phyloP scores from a whole-genome alignment of 23 red algal species.

The Gracilaria gracilis region DNA sequence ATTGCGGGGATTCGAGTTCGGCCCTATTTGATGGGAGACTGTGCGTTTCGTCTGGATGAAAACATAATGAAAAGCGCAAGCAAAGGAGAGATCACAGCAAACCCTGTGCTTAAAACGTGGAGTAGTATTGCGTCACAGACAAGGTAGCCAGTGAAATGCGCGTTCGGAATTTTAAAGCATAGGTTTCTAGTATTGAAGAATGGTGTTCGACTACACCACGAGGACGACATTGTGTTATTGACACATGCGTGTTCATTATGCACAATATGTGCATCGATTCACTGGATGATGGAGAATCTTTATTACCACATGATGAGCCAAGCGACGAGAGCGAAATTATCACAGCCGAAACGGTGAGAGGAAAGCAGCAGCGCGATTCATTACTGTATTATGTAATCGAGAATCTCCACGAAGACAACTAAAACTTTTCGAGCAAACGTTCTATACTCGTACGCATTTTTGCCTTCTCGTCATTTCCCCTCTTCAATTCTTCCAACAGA shows the following conservation, averaged over 20 bases:
- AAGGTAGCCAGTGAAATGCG: neutral
- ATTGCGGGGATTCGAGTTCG: neutral
- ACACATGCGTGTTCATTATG: too few relatives aligned
- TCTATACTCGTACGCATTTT: too few relatives aligned
- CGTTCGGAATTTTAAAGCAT: neutral
- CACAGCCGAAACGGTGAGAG: neutral
- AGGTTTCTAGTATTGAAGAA: neutral
- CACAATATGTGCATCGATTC: neutral
- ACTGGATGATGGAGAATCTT: neutral
- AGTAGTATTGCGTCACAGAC: neutral
- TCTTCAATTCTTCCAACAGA: too few relatives aligned
- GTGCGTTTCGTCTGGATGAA: neutral
- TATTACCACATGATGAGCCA: neutral
- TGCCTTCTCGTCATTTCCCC: too few relatives aligned
- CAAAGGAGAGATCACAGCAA: neutral
- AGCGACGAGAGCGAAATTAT: too few relatives aligned
- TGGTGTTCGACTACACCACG: neutral
- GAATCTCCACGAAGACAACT: neutral
- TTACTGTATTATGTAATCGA: constrained; percentile 6
- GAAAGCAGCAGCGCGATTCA: neutral
- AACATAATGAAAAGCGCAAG: neutral
- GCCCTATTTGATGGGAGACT: constrained; percentile 33
- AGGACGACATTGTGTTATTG: neutral
- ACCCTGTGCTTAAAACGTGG: constrained; percentile 20
- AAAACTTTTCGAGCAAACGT: constrained; percentile 13